Evolutionary conservation across 768 basidiomycete genomes (phyloP), one percentile per base, ranked within the genome.

Genomic region (Albatrellus ellisii): DNA sequence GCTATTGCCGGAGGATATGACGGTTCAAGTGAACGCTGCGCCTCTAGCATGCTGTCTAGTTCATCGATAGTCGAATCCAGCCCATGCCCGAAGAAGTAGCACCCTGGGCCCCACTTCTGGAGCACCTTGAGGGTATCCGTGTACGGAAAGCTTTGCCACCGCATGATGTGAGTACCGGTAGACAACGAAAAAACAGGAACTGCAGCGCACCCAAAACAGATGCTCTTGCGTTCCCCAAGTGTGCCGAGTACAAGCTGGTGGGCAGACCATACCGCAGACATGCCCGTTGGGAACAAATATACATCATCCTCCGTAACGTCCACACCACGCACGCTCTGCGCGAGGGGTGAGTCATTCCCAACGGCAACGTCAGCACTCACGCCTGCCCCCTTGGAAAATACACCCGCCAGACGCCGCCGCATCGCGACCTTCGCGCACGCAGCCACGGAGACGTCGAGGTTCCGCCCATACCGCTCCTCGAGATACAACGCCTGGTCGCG

Each of bases 81-180:
- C 0, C 92, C 92, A 46, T 73, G 66, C 5, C 90, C 92, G 34
- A 88, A 69, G 66, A 97, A 92, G 56, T 89, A 70, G 49, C 79
- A 88, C 1, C 94, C 94, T 2, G 86, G 87, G 1, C 94, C 94
- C 90, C 91, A 98, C 61, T 99, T 97, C 52, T 91, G 68, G 2
- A 98, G 67, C 29, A 92, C 73, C 59, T 97, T 97, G 45, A 94
- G 72, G 4, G 94, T 97, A 56, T 98, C 94, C 7, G 78, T 87
- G 58, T 97, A 99, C 0, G 91, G 82, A 60, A 97, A 99, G 12
- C 92, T n/a, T n/a, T n/a, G n/a, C n/a, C n/a, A n/a, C n/a, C n/a
- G n/a, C n/a, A n/a, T 95, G 49, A 4, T 18, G 7, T 3, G 36
- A n/a, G 21, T 18, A 20, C 26, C 6, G 18, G 17, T 26, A 11